These are phyloP conservation scores for Trichoderma endophyticum DNA, from an alignment of 2,329 filamentous ascomycete genomes.

Conservation along the genomic window DNA sequence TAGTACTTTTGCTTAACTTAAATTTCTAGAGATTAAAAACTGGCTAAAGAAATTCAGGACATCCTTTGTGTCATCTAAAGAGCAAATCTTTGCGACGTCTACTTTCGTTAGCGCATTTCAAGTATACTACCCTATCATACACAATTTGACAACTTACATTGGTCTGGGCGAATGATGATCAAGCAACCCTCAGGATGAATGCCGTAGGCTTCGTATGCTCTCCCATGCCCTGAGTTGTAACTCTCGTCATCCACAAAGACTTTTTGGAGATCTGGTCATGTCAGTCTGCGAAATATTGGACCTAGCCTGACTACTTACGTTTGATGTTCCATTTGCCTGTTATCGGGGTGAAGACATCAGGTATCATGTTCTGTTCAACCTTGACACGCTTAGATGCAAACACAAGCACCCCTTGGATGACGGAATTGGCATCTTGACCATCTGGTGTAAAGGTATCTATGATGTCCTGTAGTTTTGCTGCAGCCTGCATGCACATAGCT, in stretches of 20 bases:
- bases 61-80: background rate
- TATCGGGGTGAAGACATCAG: background rate
- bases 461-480: background rate
- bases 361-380: background rate
- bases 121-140: background rate
- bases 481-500: background rate
- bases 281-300: background rate
- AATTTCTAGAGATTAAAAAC: background rate
- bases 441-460: background rate
- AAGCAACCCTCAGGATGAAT: background rate
- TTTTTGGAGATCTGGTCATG: background rate
- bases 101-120: background rate
- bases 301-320: background rate
- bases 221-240: background rate
- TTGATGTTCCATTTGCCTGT: conserved; percentile 5
- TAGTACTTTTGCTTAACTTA: background rate
- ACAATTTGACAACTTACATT: background rate
- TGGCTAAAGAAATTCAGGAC: background rate
- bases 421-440: background rate
- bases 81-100: background rate
- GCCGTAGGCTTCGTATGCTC: background rate
- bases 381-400: background rate
- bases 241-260: background rate
- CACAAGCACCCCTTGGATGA: background rate
- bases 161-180: background rate